phyloP scores from a whole-genome alignment of 202 grass and related monocot species.

The Eragrostis tef region DNA sequence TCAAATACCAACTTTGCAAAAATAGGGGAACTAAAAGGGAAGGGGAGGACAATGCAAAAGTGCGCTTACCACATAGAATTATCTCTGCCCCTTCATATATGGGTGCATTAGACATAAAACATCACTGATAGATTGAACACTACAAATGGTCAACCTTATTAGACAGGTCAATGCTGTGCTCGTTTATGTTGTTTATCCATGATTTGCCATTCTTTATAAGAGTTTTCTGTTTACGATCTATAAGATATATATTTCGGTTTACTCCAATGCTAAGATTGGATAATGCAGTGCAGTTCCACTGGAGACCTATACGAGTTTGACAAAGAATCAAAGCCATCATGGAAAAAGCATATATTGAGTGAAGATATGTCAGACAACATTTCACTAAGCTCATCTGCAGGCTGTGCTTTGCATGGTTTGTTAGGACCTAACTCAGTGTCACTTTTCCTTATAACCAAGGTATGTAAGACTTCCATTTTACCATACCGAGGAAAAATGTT shows the following conservation, averaged over 20 bases:
- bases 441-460: slow-evolving; percentile 94
- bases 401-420: slow-evolving; percentile 68
- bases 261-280: slow-evolving; percentile 52
- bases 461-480: slow-evolving; percentile 48
- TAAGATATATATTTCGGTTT: slow-evolving; percentile 12
- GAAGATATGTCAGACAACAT: slow-evolving; percentile 56
- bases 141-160: slow-evolving; percentile 22
- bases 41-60: slow-evolving; percentile 16
- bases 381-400: slow-evolving; percentile 68
- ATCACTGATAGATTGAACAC: neutral
- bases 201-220: slow-evolving; percentile 15
- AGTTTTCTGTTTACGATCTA: neutral
- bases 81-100: neutral
- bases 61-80: neutral
- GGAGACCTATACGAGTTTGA: slow-evolving; percentile 94
- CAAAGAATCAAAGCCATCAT: slow-evolving; percentile 84
- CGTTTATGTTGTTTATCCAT: slow-evolving; percentile 31
- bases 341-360: slow-evolving; percentile 95
- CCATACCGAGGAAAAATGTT: neutral
- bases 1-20: slow-evolving; percentile 15
- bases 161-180: slow-evolving; percentile 7
- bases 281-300: slow-evolving; percentile 70
- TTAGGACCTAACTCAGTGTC: slow-evolving; percentile 80
- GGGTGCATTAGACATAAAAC: slow-evolving; percentile 21
- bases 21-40: neutral